phyloP scores from a whole-genome alignment of 768 basidiomycete species.

The Pleurotus pulmonarius region DNA sequence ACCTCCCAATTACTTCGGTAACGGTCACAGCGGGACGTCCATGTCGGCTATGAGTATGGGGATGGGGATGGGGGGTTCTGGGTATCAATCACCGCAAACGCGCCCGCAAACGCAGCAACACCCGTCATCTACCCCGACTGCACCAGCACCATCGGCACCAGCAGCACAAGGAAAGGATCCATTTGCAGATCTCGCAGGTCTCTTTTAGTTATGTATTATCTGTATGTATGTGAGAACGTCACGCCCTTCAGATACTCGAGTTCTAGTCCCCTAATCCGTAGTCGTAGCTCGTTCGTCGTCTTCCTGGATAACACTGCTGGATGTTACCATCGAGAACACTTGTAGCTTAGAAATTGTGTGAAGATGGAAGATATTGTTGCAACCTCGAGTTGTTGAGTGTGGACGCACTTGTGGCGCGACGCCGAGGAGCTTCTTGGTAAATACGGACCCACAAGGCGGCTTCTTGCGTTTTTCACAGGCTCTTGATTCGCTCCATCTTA shows the following conservation, averaged over 20 bases:
- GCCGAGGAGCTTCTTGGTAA: background rate
- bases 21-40: conserved; percentile 10
- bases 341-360: no score
- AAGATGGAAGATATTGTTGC: no score
- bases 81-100: conserved; percentile 9
- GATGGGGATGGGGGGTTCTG: conserved; percentile 2
- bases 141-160: conserved; percentile 15
- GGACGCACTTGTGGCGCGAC: no score
- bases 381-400: no score
- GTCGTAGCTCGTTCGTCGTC: no score
- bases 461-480: no score
- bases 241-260: no score
- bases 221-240: background rate
- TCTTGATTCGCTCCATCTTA: no score
- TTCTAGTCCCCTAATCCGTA: no score
- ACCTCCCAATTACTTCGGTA: conserved; percentile 28
- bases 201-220: conserved; percentile 48
- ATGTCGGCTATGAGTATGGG: conserved; percentile 15
- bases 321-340: no score
- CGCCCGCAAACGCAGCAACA: conserved; percentile 15
- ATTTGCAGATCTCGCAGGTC: conserved; percentile 76
- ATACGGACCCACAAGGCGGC: conserved; percentile 2
- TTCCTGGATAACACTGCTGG: no score
- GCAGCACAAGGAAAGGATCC: conserved; percentile 64
- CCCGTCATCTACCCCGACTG: conserved; percentile 16